Conservation (phyloP, 2,329 filamentous ascomycete species). For the Talaromyces sp. region DNA sequence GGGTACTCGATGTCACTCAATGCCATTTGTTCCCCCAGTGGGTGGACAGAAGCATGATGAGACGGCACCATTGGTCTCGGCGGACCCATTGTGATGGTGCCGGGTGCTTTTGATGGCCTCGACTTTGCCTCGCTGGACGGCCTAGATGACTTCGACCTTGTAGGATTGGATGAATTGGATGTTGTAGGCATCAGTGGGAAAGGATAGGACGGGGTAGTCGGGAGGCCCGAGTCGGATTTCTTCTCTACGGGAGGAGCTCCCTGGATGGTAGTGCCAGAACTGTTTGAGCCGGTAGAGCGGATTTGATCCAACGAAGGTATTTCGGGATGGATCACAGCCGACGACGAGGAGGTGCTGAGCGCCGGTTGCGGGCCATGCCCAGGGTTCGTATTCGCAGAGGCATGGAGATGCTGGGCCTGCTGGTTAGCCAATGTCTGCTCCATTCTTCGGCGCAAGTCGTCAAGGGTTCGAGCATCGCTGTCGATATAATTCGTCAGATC, state of each 20-base stretch:
- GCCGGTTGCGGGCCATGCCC: neutral
- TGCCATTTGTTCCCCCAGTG: constrained; percentile 18
- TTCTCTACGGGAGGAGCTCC: constrained; percentile 16
- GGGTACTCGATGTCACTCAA: constrained; percentile 58
- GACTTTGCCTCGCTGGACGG: constrained; percentile 22
- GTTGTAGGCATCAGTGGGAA: constrained; percentile 7
- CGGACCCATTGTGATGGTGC: constrained; percentile 17
- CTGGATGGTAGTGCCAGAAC: constrained; percentile 28
- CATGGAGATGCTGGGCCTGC: constrained; percentile 30
- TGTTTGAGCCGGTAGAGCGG: constrained; percentile 20
- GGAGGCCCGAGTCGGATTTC: constrained; percentile 17
- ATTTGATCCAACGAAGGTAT: constrained; percentile 15
- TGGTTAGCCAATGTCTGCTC: constrained; percentile 36
- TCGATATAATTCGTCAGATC: constrained; percentile 24
- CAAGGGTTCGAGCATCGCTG: constrained; percentile 31
- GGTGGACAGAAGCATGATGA: constrained; percentile 22
- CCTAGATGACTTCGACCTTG: constrained; percentile 10
- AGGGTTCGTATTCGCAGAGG: constrained; percentile 5
- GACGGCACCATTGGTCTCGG: constrained; percentile 15
- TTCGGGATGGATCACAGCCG: constrained; percentile 17
- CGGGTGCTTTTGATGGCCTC: constrained; percentile 15
- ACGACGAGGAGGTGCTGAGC: neutral
- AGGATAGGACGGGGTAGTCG: constrained; percentile 30
- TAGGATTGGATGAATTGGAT: neutral
- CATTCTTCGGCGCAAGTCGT: constrained; percentile 37